Evolutionary conservation across 257 asterid species (phyloP).

Genomic region (Salvia rosmarinus): DNA sequence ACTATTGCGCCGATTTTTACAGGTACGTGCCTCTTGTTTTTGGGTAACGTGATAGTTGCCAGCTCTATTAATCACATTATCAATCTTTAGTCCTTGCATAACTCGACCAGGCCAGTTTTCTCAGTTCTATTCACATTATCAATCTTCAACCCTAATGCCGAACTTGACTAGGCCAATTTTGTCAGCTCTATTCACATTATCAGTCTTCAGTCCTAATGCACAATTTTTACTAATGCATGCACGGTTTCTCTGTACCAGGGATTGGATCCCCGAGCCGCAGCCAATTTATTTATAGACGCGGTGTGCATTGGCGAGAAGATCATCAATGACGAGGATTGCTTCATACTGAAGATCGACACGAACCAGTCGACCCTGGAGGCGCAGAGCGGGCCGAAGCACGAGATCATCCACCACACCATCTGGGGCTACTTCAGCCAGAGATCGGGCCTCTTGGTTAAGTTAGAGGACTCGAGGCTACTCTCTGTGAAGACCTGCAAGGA

Average conservation of each 20-base stretch:
- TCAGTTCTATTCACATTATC: no score
- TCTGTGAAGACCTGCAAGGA: constrained; percentile 78
- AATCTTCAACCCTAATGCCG: no score
- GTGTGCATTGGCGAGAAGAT: constrained; percentile 93
- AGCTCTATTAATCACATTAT: no score
- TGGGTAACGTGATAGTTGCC: no score
- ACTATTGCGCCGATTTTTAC: constrained; percentile 75
- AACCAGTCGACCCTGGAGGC: constrained; percentile 74
- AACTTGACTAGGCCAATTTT: no score
- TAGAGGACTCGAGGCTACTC: constrained; percentile 81
- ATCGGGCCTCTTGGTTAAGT: constrained; percentile 81
- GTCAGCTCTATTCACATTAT: no score
- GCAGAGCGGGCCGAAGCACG: constrained; percentile 69
- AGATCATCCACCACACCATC: constrained; percentile 83
- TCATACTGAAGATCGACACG: constrained; percentile 83
- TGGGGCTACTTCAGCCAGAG: constrained; percentile 99
- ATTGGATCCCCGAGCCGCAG: constrained; percentile 74
- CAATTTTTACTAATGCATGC: no score
- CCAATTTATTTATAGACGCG: constrained; percentile 75
- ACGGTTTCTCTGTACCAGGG: no score
- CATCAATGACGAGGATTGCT: constrained; percentile 82
- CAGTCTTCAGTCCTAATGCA: no score
- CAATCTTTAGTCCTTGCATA: no score
- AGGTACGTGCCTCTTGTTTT: no score
- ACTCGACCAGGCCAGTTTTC: no score